Evolutionary conservation across 148 eudicot genomes (phyloP), one percentile per base, ranked within the genome.

Genomic region (Camellia sinensis): DNA sequence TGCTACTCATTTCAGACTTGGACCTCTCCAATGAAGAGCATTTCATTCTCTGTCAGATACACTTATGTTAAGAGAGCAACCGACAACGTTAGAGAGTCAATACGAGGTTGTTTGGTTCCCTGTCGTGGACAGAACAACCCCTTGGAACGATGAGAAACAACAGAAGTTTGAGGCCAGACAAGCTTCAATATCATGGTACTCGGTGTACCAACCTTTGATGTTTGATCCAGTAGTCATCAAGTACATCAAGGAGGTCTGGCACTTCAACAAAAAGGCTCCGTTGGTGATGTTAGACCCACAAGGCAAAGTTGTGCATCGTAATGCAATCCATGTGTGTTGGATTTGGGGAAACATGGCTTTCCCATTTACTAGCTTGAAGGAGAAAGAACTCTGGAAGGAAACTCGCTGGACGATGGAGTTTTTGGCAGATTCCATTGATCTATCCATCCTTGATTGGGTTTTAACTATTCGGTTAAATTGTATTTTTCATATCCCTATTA

Each of bases 291-390:
- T 93, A 59, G 97, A 93, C 73, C 90, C 94, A 22, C 93, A 87
- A 68, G 97, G 95, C 3, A 84, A 73, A 62, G 90, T 87, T 3
- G 84, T 86, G 40, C 88, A 90, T 72, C 83, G 80, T 10, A 87
- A 93, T 75, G 97, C 95, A 15, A 78, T 88, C 56, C 85, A 90
- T 76, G 89, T 91, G 94, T 82, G 89, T 90, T 91, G 94, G 94
- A 93, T 93, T 78, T 93, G 97, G 97, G 95, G 91, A 10, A 84
- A 87, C 37, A n/a, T 74, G 66, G 97, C 95, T 45, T 93, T 86
- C 83, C 95, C 95, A 6, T 93, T 93, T 84, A 90, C 93, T 43
- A 87, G 82, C 64, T 78, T 78, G 17, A 86, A 82, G 78, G 96
- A 90, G 75, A 85, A 81, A 76, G 83, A 81, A 8, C 91, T 92